These are phyloP conservation scores for Kandelia obovata DNA, from an alignment of 345 rosid genomes.

Conservation along the genomic window DNA sequence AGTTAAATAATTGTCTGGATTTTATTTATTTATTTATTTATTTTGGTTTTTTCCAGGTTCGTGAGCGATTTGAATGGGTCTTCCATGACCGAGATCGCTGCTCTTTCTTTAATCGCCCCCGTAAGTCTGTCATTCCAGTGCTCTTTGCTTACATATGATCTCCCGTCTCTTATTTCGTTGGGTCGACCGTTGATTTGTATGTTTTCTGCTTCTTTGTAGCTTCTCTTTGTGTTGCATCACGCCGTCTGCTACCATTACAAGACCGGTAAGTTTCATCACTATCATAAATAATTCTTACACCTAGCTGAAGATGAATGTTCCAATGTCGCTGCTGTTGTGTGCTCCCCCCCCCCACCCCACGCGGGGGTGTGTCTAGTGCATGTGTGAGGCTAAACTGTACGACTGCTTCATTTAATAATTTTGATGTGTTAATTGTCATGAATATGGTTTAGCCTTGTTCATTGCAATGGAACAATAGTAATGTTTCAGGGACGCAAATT, in stretches of 20 bases:
- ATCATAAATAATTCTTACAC: too few relatives aligned
- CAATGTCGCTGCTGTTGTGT: too few relatives aligned
- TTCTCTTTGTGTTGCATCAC: slow-evolving; percentile 56
- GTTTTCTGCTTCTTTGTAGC: slow-evolving; percentile 33
- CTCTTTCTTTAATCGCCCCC: slow-evolving; percentile 54
- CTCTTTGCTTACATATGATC: background rate
- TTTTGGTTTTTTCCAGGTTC: slow-evolving; percentile 35
- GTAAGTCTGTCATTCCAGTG: slow-evolving; percentile 28
- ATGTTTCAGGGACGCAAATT: too few relatives aligned
- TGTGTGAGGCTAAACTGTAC: too few relatives aligned
- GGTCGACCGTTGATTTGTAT: background rate
- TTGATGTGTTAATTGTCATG: too few relatives aligned
- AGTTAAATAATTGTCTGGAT: background rate
- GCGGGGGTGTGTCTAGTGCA: too few relatives aligned
- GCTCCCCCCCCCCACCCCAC: too few relatives aligned
- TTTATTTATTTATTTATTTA: background rate
- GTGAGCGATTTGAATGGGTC: slow-evolving; percentile 85
- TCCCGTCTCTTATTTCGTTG: background rate
- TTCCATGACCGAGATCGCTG: slow-evolving; percentile 62
- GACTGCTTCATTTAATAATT: too few relatives aligned
- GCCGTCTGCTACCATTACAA: slow-evolving; percentile 27
- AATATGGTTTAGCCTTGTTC: too few relatives aligned
- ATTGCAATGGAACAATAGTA: too few relatives aligned
- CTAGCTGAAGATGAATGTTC: too few relatives aligned
- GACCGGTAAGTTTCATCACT: slow-evolving; percentile 31